Evolutionary conservation across 1,284 basidiomycete species (phyloP).

Genomic region (Leccinum huronense): DNA sequence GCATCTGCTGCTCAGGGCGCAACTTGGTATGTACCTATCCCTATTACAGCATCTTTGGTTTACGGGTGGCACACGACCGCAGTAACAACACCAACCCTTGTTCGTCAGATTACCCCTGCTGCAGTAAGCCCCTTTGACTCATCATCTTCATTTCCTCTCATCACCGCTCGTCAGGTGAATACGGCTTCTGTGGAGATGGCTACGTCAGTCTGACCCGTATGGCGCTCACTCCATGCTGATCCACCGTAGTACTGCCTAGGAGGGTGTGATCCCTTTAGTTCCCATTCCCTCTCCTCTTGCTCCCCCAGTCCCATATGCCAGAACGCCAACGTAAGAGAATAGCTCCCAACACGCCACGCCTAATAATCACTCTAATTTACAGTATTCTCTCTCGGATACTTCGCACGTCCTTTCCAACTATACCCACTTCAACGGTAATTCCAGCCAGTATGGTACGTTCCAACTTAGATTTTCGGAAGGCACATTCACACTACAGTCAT

Average conservation of each 20-base stretch:
- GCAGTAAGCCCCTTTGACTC: constrained; percentile 46
- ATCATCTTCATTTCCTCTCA: constrained; percentile 2
- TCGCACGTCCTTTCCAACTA: constrained; percentile 64
- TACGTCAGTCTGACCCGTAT: constrained; percentile 37
- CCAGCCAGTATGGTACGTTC: constrained; percentile 49
- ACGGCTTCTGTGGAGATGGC: constrained; percentile 68
- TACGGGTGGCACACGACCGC: constrained; percentile 1
- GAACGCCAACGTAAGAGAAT: constrained; percentile 50
- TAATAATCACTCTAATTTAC: constrained; percentile 8
- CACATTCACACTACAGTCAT: not conserved
- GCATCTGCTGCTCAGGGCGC: constrained; percentile 25
- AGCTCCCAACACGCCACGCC: not conserved
- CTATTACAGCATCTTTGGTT: not conserved
- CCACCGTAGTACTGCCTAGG: constrained; percentile 66
- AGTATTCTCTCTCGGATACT: constrained; percentile 67
- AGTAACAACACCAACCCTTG: constrained; percentile 59
- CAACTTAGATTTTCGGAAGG: not conserved
- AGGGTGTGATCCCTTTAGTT: constrained; percentile 77
- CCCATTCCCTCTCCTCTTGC: constrained; percentile 64
- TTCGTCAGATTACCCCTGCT: constrained; percentile 62
- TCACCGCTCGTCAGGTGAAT: constrained; percentile 51
- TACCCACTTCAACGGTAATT: constrained; percentile 72
- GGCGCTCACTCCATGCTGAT: constrained; percentile 9
- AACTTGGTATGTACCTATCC: constrained; percentile 27
- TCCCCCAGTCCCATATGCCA: constrained; percentile 70